These are phyloP conservation scores for Exophiala xenobiotica DNA, from an alignment of 2,329 filamentous ascomycete genomes.

Conservation along the genomic window DNA sequence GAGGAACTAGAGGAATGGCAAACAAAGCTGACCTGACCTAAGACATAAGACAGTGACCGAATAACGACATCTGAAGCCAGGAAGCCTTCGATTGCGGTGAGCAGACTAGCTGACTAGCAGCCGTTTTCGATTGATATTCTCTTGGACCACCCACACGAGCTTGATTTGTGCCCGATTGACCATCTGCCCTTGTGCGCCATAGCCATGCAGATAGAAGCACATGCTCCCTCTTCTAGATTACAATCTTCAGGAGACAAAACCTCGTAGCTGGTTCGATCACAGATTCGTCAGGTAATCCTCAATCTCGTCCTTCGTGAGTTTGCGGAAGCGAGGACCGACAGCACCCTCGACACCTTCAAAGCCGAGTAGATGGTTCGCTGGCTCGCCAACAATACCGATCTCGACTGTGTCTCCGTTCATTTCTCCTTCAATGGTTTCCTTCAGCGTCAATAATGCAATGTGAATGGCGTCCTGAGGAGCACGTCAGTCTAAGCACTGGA, in stretches of 20 bases:
- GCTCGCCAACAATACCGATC: conserved; percentile 96
- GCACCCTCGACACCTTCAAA: conserved; percentile 86
- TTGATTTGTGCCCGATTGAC: neutral
- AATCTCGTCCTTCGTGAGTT: conserved; percentile 95
- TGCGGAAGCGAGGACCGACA: conserved; percentile 82
- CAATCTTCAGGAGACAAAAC: no score
- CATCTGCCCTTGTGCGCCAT: neutral
- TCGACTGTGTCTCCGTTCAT: conserved; percentile 99
- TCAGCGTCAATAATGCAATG: conserved; percentile 93
- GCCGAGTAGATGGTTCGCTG: conserved; percentile 87
- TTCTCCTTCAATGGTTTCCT: conserved; percentile 98
- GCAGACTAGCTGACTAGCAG: no score
- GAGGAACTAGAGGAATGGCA: no score
- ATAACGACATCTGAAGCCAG: no score
- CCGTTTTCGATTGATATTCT: no score
- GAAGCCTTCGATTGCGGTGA: no score
- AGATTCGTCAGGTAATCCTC: conserved; percentile 99
- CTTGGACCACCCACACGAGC: no score
- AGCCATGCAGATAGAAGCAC: conserved; percentile 1
- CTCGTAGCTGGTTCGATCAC: conserved; percentile 42
- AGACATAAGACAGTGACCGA: no score
- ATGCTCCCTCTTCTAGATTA: no score
- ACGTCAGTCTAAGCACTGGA: no score
- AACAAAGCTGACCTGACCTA: no score
- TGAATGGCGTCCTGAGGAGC: conserved; percentile 76